Base-by-base conservation (phyloP, 2,329 filamentous ascomycete species). In the Fusarium tuaranense region DNA sequence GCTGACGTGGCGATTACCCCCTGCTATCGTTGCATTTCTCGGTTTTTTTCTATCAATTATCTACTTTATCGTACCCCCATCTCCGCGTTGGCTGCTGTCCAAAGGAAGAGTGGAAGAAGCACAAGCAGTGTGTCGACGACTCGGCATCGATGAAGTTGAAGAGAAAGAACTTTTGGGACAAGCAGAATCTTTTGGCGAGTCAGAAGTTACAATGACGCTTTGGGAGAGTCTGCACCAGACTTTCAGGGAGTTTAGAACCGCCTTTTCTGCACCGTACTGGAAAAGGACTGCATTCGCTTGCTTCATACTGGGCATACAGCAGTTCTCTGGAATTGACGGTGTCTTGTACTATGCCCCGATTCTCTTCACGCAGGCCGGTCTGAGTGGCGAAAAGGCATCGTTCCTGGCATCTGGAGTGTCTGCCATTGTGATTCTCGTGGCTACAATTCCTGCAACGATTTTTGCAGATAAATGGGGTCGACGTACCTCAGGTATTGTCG, bases 341-440 rank as follows among this genome's bases (percentile, higher is more conserved):
- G 86, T 92, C 0, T 82, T 92, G 3, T 91, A 90, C 71, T 92
- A 92, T 66, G 89, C 90, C 0, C 90, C 91, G 0, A 82, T 88
- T 0, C 81, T 92, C 0, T 92, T 92, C 73, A 83, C 86, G 22
- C 88, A 91, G 66, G 89, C 91, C 0, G 91, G 91, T 0, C 83
- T 92, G 3, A 82, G 83, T 8, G 87, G 87, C 2, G 83, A 87
- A 13, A 84, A 86, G 65, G 86, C 87, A 2, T 87, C 86, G 0
- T 89, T 91, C 68, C 82, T 92, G 14, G 90, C 90, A 0, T 91
- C 89, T 0, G 89, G 90, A 0, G 84, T 92, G 9, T 90, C 89
- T 1, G 89, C 88, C 0, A 79, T 92, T 2, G 84, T 89, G 4
- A 91, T 91, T 68, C 84, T 91, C 20, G 83, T 83, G 8, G 84